Percentiles rank a stretch among this genome's conserved stretches.
phyloP scores from a whole-genome alignment of 2,329 filamentous ascomycete genomes.

The Chalaropsis ovoidea region DNA sequence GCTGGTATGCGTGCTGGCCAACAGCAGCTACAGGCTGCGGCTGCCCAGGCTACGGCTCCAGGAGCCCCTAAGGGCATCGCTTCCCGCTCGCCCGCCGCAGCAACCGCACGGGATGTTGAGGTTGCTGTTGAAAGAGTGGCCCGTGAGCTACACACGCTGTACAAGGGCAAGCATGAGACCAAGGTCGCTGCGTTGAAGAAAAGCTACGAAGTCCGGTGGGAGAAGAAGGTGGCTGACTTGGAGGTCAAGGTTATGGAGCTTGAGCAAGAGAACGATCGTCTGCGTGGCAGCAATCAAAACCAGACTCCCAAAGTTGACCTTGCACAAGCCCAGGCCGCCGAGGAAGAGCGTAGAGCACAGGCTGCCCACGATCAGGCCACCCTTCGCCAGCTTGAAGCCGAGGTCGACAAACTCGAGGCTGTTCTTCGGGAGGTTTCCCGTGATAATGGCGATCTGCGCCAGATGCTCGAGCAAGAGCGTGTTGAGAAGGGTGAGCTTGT shows the following conservation, averaged over 20 bases:
- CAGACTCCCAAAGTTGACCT: constrained; percentile 35
- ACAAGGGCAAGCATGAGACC: constrained; percentile 94
- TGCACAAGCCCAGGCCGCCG: constrained; percentile 34
- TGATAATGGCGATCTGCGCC: constrained; percentile 56
- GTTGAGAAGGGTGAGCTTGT: constrained; percentile 79
- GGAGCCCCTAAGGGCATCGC: constrained; percentile 26
- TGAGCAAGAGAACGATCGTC: constrained; percentile 61
- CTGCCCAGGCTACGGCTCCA: constrained; percentile 30
- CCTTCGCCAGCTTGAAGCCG: constrained; percentile 59
- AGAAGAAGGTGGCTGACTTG: constrained; percentile 74
- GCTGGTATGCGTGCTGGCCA: constrained; percentile 60
- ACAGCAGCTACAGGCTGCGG: constrained; percentile 31
- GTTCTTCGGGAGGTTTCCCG: constrained; percentile 59
- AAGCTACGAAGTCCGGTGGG: constrained; percentile 75
- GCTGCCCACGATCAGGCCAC: constrained; percentile 46
- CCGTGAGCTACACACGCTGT: constrained; percentile 82
- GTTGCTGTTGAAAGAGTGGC: constrained; percentile 81
- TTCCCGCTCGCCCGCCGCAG: constrained; percentile 35
- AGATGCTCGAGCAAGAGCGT: constrained; percentile 61
- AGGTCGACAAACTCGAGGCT: constrained; percentile 63
- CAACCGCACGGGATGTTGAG: constrained; percentile 57
- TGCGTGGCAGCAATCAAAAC: constrained; percentile 44
- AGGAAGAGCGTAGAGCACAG: constrained; percentile 51
- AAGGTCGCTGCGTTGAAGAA: constrained; percentile 87
- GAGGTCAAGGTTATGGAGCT: constrained; percentile 61